Base-by-base conservation (phyloP, 805 yeast species). In the Osmozyma mogii region DNA sequence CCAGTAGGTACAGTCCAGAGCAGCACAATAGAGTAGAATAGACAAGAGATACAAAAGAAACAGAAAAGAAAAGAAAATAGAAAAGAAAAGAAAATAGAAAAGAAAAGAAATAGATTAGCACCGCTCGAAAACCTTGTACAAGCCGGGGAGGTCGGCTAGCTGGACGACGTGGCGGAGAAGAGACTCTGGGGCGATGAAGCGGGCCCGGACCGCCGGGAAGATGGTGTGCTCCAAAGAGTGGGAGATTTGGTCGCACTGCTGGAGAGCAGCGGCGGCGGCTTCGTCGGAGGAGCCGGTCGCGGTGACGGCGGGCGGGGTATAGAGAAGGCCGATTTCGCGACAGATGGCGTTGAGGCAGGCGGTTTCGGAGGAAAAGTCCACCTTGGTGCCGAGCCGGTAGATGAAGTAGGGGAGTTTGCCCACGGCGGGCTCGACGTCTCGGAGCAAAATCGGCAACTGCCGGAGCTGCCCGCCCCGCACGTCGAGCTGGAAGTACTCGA, bases 41-140 rank as follows among this genome's bases (percentile, higher is more conserved):
- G n/a, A n/a, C n/a, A n/a, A n/a, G n/a, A n/a, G n/a, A n/a, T n/a
- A n/a, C n/a, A n/a, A n/a, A n/a, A n/a, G n/a, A n/a, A n/a, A n/a
- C n/a, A n/a, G n/a, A n/a, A n/a, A n/a, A n/a, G n/a, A n/a, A n/a
- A n/a, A n/a, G n/a, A n/a, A n/a, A n/a, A n/a, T n/a, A n/a, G n/a
- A n/a, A n/a, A n/a, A n/a, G n/a, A n/a, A n/a, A n/a, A n/a, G n/a
- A n/a, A n/a, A n/a, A n/a, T n/a, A n/a, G n/a, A n/a, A 17, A 17
- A 6, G 15, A 3, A 13, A 6, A 17, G 15, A 6, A 13, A 16
- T 12, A 16, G 6, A 14, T 52, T 44, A 83, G 46, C 98, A 92
- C 50, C 98, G 67, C 58, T 92, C 98, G 61, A 92, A 92, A 4
- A 94, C 94, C 45, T 68, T 73, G 54, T 92, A 92, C 33, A 92